phyloP scores from a whole-genome alignment of 2,329 filamentous ascomycete species.

The Camillea tinctor region DNA sequence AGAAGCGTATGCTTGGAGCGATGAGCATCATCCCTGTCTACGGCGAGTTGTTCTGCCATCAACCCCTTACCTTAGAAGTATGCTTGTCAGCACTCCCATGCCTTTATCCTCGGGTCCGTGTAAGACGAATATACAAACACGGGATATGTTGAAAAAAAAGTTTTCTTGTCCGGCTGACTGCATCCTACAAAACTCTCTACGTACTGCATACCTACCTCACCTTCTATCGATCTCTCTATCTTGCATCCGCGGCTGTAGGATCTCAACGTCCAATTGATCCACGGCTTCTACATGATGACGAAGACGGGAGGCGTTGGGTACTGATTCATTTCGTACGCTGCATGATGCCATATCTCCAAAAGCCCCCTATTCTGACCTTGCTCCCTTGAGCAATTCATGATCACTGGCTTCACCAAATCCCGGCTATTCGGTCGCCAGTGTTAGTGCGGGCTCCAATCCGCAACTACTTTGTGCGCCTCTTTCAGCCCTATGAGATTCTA shows the following conservation, averaged over 20 bases:
- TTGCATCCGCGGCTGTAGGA: background rate
- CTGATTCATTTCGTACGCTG: background rate
- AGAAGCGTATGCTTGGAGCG: background rate
- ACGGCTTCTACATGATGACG: background rate
- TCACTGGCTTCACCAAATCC: background rate
- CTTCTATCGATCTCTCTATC: background rate
- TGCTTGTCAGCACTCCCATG: background rate
- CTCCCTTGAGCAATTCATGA: background rate
- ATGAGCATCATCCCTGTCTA: background rate
- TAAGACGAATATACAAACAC: background rate
- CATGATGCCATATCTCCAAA: background rate
- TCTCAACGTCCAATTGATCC: background rate
- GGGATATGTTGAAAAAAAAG: too few species aligned
- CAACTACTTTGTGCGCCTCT: slow-evolving; percentile 8
- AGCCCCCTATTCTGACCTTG: background rate
- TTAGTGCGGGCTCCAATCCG: slow-evolving; percentile 7
- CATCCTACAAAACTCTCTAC: background rate
- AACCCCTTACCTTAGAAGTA: background rate
- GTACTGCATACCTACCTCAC: background rate
- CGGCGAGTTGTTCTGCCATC: too few species aligned
- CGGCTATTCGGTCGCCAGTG: slow-evolving; percentile 4
- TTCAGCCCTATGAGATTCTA: slow-evolving; percentile 24
- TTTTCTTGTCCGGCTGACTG: background rate
- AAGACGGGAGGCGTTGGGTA: background rate
- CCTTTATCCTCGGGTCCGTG: background rate